phyloP scores from a whole-genome alignment of 2,329 filamentous ascomycete genomes.

The Cucurbitaria berberidis region DNA sequence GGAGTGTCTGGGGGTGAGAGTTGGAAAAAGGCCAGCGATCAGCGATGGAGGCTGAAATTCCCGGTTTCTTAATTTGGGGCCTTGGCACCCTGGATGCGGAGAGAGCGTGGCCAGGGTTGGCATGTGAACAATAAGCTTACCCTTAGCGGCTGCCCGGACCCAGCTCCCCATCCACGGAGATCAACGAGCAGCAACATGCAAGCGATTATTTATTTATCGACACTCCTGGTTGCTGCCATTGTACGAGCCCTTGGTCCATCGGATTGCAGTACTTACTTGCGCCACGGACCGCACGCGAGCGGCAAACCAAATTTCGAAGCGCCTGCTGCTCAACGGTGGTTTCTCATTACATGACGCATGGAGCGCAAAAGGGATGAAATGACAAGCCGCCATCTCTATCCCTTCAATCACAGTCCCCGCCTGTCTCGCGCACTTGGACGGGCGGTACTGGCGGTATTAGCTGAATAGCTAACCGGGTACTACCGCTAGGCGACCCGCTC shows the following conservation, averaged over 20 bases:
- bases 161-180: constrained; percentile 12
- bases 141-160: constrained; percentile 19
- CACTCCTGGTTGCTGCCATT: neutral
- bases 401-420: no score
- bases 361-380: neutral
- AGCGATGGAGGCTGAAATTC: constrained; percentile 26
- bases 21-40: constrained; percentile 22
- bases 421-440: no score
- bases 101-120: constrained; percentile 7
- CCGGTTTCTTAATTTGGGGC: constrained; percentile 29
- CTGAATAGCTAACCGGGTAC: neutral
- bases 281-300: neutral
- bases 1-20: constrained; percentile 2
- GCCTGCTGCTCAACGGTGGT: neutral
- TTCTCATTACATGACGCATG: constrained; percentile 4
- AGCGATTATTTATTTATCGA: neutral
- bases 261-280: neutral
- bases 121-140: constrained; percentile 35
- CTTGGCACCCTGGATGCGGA: constrained; percentile 21
- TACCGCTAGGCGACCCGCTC: neutral
- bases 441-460: no score
- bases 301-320: neutral
- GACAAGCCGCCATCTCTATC: neutral
- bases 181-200: constrained; percentile 1
- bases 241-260: neutral